phyloP scores from a whole-genome alignment of 1,284 basidiomycete species.

The Ustilago esculenta region DNA sequence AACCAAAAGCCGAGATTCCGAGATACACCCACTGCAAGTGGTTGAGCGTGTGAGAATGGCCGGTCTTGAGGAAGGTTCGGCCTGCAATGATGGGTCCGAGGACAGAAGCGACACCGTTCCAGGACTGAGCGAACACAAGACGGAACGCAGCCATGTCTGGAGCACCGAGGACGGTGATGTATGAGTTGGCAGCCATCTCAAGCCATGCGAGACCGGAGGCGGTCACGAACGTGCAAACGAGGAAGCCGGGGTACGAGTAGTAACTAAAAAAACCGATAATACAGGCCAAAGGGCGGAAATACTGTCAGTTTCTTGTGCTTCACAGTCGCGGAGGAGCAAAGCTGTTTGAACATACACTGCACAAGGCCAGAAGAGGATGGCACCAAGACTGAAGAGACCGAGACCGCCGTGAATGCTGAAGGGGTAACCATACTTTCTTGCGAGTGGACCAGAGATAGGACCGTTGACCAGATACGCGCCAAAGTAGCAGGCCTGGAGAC shows the following conservation, averaged over 20 bases:
- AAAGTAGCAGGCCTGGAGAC: constrained; percentile 86
- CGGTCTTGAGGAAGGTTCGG: constrained; percentile 77
- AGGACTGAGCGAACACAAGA: constrained; percentile 82
- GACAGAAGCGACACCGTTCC: constrained; percentile 82
- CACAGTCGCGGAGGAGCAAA: too few species aligned
- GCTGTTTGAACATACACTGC: too few species aligned
- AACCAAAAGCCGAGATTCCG: constrained; percentile 75
- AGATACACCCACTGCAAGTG: constrained; percentile 86
- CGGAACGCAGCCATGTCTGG: constrained; percentile 79
- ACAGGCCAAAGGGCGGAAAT: too few species aligned
- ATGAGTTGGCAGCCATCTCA: constrained; percentile 79
- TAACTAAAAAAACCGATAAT: too few species aligned
- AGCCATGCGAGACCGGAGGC: constrained; percentile 74
- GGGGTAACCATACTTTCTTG: constrained; percentile 68
- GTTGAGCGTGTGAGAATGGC: constrained; percentile 73
- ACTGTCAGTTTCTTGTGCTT: too few species aligned
- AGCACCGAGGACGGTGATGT: constrained; percentile 75
- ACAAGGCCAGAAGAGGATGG: constrained; percentile 46
- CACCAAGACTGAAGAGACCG: constrained; percentile 67
- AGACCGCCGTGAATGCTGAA: constrained; percentile 74
- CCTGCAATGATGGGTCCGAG: constrained; percentile 82
- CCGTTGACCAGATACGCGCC: constrained; percentile 65
- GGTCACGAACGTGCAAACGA: constrained; percentile 62
- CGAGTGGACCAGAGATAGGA: constrained; percentile 55
- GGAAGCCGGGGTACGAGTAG: constrained; percentile 39